Percentiles rank a stretch among this genome's conserved stretches.
phyloP scores from a whole-genome alignment of 768 basidiomycete species.

The Gautieria morchelliformis region DNA sequence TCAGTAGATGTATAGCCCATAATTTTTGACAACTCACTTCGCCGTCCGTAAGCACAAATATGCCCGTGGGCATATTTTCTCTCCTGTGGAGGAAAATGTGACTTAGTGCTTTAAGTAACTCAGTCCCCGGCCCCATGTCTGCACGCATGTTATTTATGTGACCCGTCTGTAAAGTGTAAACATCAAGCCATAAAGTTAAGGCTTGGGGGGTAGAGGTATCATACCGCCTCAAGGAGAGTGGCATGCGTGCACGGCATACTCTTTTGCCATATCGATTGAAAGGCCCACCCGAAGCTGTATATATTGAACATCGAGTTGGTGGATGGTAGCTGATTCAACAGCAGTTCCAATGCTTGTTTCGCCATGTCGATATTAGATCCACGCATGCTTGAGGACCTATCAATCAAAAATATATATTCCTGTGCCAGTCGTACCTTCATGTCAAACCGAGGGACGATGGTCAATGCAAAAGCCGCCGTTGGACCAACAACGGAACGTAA shows the following conservation, averaged over 20 bases:
- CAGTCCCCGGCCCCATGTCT: conserved; percentile 42
- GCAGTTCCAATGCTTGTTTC: conserved; percentile 34
- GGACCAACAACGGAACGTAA: conserved; percentile 9
- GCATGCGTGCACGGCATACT: background rate
- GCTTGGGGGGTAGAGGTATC: background rate
- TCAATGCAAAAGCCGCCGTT: conserved; percentile 43
- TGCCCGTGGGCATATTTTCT: conserved; percentile 29
- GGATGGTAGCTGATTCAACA: conserved; percentile 40
- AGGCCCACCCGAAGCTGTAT: conserved; percentile 32
- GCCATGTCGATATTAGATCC: conserved; percentile 33
- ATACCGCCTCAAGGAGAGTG: background rate
- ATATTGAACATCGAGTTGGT: conserved; percentile 42
- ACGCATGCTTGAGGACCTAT: conserved; percentile 48
- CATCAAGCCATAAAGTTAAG: background rate
- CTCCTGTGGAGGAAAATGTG: conserved; percentile 28
- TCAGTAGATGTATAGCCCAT: background rate
- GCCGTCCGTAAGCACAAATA: conserved; percentile 56
- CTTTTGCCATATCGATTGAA: background rate
- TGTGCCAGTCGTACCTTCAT: conserved; percentile 33
- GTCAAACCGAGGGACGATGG: conserved; percentile 43
- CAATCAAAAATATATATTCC: conserved; percentile 47
- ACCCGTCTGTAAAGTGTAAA: background rate
- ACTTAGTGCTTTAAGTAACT: conserved; percentile 34
- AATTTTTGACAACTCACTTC: conserved; percentile 21
- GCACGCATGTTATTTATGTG: conserved; percentile 32